phyloP scores from a whole-genome alignment of 164 flowering plant species.

The Nelumbo lutea region DNA sequence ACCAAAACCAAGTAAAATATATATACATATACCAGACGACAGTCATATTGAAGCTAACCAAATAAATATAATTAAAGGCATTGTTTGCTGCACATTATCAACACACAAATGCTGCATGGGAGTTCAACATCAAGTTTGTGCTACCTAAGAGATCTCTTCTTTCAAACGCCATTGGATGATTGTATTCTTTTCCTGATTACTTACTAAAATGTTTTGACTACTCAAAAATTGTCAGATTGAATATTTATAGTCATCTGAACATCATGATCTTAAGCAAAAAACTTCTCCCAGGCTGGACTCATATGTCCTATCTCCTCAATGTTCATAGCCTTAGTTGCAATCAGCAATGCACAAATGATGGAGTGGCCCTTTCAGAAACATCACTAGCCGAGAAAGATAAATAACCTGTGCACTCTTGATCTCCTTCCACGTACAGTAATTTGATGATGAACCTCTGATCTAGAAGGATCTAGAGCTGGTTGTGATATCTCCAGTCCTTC shows the following conservation, averaged over 20 bases:
- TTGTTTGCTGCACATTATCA: not conserved
- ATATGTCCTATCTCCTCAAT: not conserved
- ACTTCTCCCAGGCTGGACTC: not conserved
- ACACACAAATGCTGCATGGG: not conserved
- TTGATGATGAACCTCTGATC: constrained; percentile 77
- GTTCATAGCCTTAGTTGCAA: no score
- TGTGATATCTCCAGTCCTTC: constrained; percentile 97
- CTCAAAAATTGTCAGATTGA: not conserved
- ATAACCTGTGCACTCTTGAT: constrained; percentile 71
- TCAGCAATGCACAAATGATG: no score
- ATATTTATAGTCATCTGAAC: no score
- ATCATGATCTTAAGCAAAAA: not conserved
- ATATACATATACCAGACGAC: not conserved
- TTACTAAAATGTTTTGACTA: not conserved
- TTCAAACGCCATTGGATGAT: not conserved
- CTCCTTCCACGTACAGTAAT: constrained; percentile 62
- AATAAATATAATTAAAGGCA: not conserved
- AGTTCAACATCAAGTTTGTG: not conserved
- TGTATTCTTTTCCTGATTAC: not conserved
- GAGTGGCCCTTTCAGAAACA: not conserved
- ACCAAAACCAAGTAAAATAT: not conserved
- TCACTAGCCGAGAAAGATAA: constrained; percentile 1
- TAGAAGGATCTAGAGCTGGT: constrained; percentile 79
- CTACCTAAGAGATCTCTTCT: not conserved
- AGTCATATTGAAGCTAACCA: no score